Evolutionary conservation across 208 protist genomes (phyloP).

Genomic region (Leishmania lainsoni): DNA sequence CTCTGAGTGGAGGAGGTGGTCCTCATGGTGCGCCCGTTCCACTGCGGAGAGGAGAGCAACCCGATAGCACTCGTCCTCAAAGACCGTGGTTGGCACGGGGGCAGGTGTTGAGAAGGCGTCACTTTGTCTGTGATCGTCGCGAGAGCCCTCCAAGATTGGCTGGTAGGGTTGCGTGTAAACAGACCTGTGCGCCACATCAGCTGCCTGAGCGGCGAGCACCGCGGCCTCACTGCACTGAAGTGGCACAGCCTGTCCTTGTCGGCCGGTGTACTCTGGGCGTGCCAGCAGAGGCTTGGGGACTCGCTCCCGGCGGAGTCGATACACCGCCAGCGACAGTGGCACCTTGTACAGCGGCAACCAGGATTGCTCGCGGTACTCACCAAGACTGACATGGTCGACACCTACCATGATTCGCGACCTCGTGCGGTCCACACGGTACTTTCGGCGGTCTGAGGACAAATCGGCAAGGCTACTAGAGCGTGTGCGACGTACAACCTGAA

Average conservation of each 20-base stretch:
- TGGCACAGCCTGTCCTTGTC: neutral
- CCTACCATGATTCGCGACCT: constrained; percentile 9
- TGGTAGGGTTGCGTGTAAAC: constrained; percentile 25
- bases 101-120: neutral
- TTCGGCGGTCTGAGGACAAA: neutral
- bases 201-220: neutral
- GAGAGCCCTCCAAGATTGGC: constrained; percentile 13
- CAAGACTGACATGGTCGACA: constrained; percentile 21
- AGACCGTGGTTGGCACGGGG: constrained; percentile 18
- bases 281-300: constrained; percentile 26
- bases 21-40: constrained; percentile 2
- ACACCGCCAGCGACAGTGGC: constrained; percentile 18
- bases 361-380: constrained; percentile 22
- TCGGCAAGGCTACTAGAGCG: neutral
- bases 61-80: constrained; percentile 36
- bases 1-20: neutral
- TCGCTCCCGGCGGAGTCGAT: constrained; percentile 19
- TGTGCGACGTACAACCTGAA: constrained; percentile 19
- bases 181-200: constrained; percentile 18
- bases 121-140: constrained; percentile 6
- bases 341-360: constrained; percentile 9
- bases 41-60: constrained; percentile 17
- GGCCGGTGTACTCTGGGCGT: neutral
- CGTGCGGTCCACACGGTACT: neutral
- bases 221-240: neutral